Base-by-base conservation (phyloP, 805 yeast genomes). In the Metschnikowia sp. region DNA sequence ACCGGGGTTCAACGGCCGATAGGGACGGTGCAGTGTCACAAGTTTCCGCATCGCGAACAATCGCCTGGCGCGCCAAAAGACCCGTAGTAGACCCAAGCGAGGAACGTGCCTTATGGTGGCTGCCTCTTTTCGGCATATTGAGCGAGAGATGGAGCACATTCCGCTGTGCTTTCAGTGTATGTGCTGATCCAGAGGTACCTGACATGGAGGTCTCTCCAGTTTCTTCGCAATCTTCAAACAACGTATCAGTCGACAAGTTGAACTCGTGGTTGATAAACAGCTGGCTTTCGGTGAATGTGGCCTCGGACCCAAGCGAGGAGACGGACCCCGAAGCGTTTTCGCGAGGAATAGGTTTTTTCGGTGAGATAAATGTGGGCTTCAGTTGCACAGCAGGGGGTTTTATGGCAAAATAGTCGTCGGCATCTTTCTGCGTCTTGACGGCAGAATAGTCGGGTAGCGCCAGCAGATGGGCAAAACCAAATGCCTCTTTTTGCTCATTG, bases 161-260 rank as follows among this genome's bases (percentile, higher is more conserved):
- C 6, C 54, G 48, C n/a, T 45, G 45, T 10, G 49, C 38, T 47
- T 38, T 45, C 29, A 39, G 37, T 22, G 26, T 15, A 28, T 32
- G 18, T 35, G 39, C 11, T 11, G 44, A 11, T 31, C 11, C 42
- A 12, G 39, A 35, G 6, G 13, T 40, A 29, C 26, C 26, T 22
- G 42, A 39, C 12, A 12, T 28, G 10, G 36, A 12, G 15, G 34
- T n/a, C n/a, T n/a, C 12, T 34, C 18, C 19, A 15, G 15, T 4
- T 19, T 36, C 33, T 19, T 35, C 39, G 11, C 40, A 28, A 3
- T 58, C 66, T n/a, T 65, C 69, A 12, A 66, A 68, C 35, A 68
- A 49, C 3, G 72, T 68, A 12, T 66, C 70, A 1, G 66, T 60
- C n/a, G 70, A 65, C 10, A 52, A 31, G 19, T 55, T 51, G 31